Evolutionary conservation across 139 green algal species (phyloP).

Genomic region (Chlorella sp.): DNA sequence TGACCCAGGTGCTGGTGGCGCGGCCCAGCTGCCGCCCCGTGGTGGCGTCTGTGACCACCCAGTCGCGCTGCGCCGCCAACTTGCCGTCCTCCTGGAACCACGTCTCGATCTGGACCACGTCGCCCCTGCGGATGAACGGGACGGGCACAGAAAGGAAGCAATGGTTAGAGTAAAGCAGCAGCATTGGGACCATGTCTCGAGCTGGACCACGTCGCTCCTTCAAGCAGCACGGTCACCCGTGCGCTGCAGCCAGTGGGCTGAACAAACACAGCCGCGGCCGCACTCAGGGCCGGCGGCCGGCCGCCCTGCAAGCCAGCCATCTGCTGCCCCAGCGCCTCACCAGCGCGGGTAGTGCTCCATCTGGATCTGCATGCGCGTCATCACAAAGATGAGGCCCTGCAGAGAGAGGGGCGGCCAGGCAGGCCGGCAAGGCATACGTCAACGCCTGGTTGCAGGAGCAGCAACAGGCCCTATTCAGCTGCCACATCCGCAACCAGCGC

Average conservation of each 20-base stretch:
- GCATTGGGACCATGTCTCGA: no score
- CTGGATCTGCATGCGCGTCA: constrained; percentile 90
- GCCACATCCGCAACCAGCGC: no score
- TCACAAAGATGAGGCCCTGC: constrained; percentile 85
- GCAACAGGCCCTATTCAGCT: no score
- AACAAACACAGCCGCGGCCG: no score
- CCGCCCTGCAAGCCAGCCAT: no score
- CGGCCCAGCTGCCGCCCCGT: constrained; percentile 73
- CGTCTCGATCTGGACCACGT: constrained; percentile 83
- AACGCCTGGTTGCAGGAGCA: no score
- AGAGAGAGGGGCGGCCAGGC: no score
- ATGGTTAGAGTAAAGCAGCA: no score
- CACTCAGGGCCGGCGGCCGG: no score
- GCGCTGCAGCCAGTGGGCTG: background rate
- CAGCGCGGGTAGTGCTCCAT: constrained; percentile 93
- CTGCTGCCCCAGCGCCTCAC: constrained; percentile 48
- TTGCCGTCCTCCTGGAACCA: constrained; percentile 89
- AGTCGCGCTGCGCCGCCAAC: constrained; percentile 84
- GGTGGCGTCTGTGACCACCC: constrained; percentile 63
- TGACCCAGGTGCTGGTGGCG: constrained; percentile 93
- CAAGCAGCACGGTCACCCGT: background rate
- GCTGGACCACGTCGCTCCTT: background rate
- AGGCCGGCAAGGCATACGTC: no score
- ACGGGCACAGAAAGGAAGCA: background rate
- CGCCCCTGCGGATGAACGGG: constrained; percentile 55